phyloP scores from a whole-genome alignment of 306 rosid species.

The Cicer cuneatum region DNA sequence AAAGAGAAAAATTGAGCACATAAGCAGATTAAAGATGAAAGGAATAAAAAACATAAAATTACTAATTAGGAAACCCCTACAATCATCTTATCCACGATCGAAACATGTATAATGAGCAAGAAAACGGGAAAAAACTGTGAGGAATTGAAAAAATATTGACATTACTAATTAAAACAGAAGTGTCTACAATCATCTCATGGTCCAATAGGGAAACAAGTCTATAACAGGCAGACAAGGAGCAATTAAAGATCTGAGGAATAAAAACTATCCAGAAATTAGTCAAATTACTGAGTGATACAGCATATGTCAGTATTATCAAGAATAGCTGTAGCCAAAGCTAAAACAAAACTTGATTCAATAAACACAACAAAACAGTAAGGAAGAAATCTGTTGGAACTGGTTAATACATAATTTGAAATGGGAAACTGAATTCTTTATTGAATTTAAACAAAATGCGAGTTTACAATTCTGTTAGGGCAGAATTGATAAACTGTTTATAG shows the following conservation, averaged over 20 bases:
- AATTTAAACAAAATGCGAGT: too few species aligned
- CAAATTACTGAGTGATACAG: slow-evolving; percentile 22
- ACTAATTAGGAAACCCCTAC: slow-evolving; percentile 6
- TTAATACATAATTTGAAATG: too few species aligned
- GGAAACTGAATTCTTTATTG: too few species aligned
- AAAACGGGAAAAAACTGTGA: slow-evolving; percentile 12
- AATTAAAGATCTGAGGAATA: slow-evolving; percentile 9
- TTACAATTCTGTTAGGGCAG: too few species aligned
- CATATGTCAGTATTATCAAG: slow-evolving; percentile 17
- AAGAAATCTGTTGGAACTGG: too few species aligned
- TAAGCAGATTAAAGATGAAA: slow-evolving; percentile 13
- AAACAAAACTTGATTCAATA: slow-evolving; percentile 2
- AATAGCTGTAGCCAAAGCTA: not conserved
- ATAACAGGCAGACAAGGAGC: slow-evolving; percentile 2
- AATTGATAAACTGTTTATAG: too few species aligned
- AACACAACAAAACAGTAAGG: slow-evolving; percentile 1
- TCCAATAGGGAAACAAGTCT: not conserved
- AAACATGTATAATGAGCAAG: slow-evolving; percentile 12
- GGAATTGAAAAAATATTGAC: slow-evolving; percentile 1
- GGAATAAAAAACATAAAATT: slow-evolving; percentile 18
- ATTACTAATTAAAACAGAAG: not conserved
- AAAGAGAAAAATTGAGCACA: slow-evolving; percentile 28
- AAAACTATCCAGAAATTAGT: not conserved
- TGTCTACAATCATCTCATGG: not conserved
- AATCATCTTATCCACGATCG: not conserved